Evolutionary conservation across 2,329 filamentous ascomycete genomes (phyloP), one percentile per base, ranked within the genome.

Genomic region (Aureobasidium mangrovei): DNA sequence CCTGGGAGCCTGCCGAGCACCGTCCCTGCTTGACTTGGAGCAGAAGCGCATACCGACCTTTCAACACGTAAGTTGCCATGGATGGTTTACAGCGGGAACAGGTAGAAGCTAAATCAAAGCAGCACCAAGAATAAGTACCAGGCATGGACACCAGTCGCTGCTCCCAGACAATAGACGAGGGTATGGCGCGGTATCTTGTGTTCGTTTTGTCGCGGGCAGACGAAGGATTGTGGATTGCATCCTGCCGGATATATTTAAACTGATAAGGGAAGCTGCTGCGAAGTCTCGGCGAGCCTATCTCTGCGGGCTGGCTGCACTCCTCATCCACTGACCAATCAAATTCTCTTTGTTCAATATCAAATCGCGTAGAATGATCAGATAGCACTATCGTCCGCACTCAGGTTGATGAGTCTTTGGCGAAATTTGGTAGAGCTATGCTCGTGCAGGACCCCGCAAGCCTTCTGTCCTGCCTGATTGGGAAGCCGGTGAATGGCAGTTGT

Each of bases 1-100:
- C 77, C 36, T 97, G 91, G 86, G 90, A 95, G 69, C 77, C 83
- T 57, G 77, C 78, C 55, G 78, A 85, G 65, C 81, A 91, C 65
- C 76, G 83, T 59, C 84, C 86, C 59, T 93, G 88, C 70, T 75
- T 82, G 63, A 96, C 93, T 29, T 74, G 78, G 65, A 85, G 80
- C 58, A 81, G 86, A 59, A 88, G 80, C 56, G 91, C 90, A 39
- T 98, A 84, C 77, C 94, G 88, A 77, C 83, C 93, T 33, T 98
- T 96, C 74, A 95, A 78, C 76, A 98, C 93, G 91, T 97, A 73
- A 71, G 91, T 84, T 38, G 36, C 8, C 26, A 43, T 12, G 18
- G 24, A 4, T 24, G 7, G 10, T 35, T 12, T 24, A 8, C 27
- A 43, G 10, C 29, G 18, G 2, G 12, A 38, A 44, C 5, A 4